Percentiles rank a stretch among this genome's conserved stretches.
Conservation (phyloP, 805 yeast species). For the Nakazawaea ambrosiae region DNA sequence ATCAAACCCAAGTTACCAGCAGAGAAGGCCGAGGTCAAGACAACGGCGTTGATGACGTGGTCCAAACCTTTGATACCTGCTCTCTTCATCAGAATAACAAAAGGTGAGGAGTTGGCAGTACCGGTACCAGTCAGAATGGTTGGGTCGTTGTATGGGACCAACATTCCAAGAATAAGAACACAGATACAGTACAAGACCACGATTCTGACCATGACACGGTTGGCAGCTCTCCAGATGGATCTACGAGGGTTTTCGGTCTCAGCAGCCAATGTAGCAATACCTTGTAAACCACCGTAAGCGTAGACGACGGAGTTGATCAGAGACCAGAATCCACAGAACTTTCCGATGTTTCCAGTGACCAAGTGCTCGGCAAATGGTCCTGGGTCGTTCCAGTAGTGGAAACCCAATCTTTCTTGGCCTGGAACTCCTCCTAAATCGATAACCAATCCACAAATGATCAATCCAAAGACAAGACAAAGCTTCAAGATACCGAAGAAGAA, state of each 20-base stretch:
- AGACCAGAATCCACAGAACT: conserved; percentile 22
- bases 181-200: conserved; percentile 43
- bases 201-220: conserved; percentile 46
- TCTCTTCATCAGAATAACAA: conserved; percentile 30
- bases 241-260: conserved; percentile 46
- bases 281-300: conserved; percentile 75
- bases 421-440: conserved; percentile 47
- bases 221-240: conserved; percentile 45
- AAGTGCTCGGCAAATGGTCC: conserved; percentile 25
- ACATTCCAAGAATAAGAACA: conserved; percentile 42
- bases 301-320: conserved; percentile 56
- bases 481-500: conserved; percentile 39
- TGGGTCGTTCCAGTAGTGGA: conserved; percentile 27
- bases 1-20: conserved; percentile 27
- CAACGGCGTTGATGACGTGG: conserved; percentile 30
- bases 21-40: conserved; percentile 32
- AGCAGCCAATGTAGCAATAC: conserved; percentile 45
- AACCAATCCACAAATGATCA: conserved; percentile 36
- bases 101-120: conserved; percentile 29
- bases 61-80: conserved; percentile 29
- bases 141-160: conserved; percentile 46
- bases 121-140: conserved; percentile 10
- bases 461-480: conserved; percentile 36
- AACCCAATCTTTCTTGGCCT: conserved; percentile 23
- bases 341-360: conserved; percentile 21